phyloP scores from a whole-genome alignment of 2,329 filamentous ascomycete genomes.

The Sporothrix pallida region DNA sequence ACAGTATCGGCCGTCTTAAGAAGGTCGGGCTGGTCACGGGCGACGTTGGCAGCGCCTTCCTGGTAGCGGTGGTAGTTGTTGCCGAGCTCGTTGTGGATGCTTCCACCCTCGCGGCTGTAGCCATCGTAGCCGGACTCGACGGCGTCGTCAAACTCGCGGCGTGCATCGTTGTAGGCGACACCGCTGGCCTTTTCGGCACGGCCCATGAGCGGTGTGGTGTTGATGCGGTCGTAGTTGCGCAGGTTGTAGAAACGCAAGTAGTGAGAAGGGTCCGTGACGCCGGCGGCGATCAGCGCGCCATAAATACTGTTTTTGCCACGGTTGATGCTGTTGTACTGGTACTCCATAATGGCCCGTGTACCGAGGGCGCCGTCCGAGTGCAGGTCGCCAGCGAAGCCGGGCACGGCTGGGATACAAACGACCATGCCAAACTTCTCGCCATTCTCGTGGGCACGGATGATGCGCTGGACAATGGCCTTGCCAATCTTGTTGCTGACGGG shows the following conservation, averaged over 20 bases:
- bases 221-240: slow-evolving; percentile 83
- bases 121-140: slow-evolving; percentile 55
- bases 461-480: slow-evolving; percentile 77
- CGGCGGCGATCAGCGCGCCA: slow-evolving; percentile 68
- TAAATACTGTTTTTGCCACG: slow-evolving; percentile 79
- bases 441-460: slow-evolving; percentile 70
- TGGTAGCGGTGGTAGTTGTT: slow-evolving; percentile 74
- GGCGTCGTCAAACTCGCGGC: slow-evolving; percentile 66
- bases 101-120: slow-evolving; percentile 39
- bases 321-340: slow-evolving; percentile 80
- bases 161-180: slow-evolving; percentile 69
- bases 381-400: slow-evolving; percentile 81
- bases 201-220: slow-evolving; percentile 67
- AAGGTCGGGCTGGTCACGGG: slow-evolving; percentile 24
- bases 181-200: slow-evolving; percentile 67
- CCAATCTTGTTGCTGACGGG: slow-evolving; percentile 81
- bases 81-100: slow-evolving; percentile 43
- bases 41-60: slow-evolving; percentile 60
- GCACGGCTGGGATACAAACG: slow-evolving; percentile 78
- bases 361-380: slow-evolving; percentile 73
- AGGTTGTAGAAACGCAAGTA: slow-evolving; percentile 89
- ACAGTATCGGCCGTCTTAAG: slow-evolving; percentile 69
- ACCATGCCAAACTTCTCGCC: slow-evolving; percentile 75
- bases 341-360: slow-evolving; percentile 87
- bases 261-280: slow-evolving; percentile 68